These are phyloP conservation scores for Suhomyces guaymorum DNA, from an alignment of 1,139 yeast genomes.

Conservation along the genomic window DNA sequence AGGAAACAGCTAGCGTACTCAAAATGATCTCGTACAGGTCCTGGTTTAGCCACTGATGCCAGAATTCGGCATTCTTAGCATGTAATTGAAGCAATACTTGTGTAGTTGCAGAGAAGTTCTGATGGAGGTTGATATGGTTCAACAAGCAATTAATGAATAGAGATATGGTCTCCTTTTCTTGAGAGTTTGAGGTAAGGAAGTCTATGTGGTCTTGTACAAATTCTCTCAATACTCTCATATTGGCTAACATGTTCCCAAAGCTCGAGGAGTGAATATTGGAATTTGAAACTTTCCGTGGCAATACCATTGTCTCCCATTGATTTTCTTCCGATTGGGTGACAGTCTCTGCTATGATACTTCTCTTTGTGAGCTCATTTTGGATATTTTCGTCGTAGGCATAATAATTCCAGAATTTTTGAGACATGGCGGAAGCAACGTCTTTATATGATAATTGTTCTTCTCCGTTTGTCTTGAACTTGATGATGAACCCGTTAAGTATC, in stretches of 20 bases:
- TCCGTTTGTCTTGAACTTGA: conserved; percentile 15
- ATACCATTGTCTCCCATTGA: conserved; percentile 12
- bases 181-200: conserved; percentile 21
- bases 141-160: conserved; percentile 41
- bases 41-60: conserved; percentile 26
- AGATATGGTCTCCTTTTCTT: conserved; percentile 23
- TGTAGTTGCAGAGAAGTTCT: conserved; percentile 37
- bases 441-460: conserved; percentile 22
- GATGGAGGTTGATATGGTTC: conserved; percentile 37
- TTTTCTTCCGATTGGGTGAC: conserved; percentile 18
- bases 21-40: conserved; percentile 37
- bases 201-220: conserved; percentile 30
- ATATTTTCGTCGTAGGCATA: conserved; percentile 27
- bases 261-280: conserved; percentile 24
- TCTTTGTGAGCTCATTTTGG: conserved; percentile 14
- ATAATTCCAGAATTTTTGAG: conserved; percentile 31
- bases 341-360: conserved; percentile 15
- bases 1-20: conserved; percentile 29
- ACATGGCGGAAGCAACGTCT: conserved; percentile 36
- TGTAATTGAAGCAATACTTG: conserved; percentile 26
- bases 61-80: conserved; percentile 19
- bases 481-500: conserved; percentile 31
- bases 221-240: conserved; percentile 24
- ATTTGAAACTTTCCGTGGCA: conserved; percentile 25
- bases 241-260: conserved; percentile 38